Percentiles rank a stretch among this genome's conserved stretches.
These are phyloP conservation scores for Leishmania arabica DNA, from an alignment of 208 protist genomes.

Conservation along the genomic window DNA sequence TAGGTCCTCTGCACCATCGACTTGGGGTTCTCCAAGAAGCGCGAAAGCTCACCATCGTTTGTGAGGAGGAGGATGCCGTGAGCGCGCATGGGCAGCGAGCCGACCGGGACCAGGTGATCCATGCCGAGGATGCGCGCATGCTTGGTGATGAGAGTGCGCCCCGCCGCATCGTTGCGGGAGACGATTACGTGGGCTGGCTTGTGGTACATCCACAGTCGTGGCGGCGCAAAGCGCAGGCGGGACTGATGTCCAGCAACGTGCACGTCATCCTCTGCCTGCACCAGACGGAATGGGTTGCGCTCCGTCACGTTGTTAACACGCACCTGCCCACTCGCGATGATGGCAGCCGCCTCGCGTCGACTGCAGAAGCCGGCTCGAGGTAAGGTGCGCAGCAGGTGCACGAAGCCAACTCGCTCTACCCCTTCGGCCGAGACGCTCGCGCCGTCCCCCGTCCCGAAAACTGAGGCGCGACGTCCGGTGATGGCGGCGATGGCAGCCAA, in stretches of 20 bases:
- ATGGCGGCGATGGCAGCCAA: slow-evolving; percentile 15
- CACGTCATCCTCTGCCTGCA: slow-evolving; percentile 77
- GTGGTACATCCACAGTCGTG: slow-evolving; percentile 90
- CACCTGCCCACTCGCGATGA: slow-evolving; percentile 84
- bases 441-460: background rate
- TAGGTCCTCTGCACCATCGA: slow-evolving; percentile 88
- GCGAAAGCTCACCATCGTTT: slow-evolving; percentile 89
- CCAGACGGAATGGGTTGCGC: slow-evolving; percentile 81
- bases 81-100: slow-evolving; percentile 83
- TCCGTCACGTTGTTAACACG: slow-evolving; percentile 85
- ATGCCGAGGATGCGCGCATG: slow-evolving; percentile 86
- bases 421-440: background rate
- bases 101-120: slow-evolving; percentile 87
- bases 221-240: slow-evolving; percentile 78
- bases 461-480: slow-evolving; percentile 4
- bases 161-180: slow-evolving; percentile 74
- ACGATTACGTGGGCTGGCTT: slow-evolving; percentile 89
- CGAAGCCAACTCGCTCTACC: slow-evolving; percentile 24
- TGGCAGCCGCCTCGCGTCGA: slow-evolving; percentile 66
- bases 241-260: slow-evolving; percentile 69
- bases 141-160: slow-evolving; percentile 75
- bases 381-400: slow-evolving; percentile 76
- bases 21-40: slow-evolving; percentile 77
- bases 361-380: slow-evolving; percentile 84
- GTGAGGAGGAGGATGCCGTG: slow-evolving; percentile 87